Evolutionary conservation across 495 filamentous ascomycete species (phyloP).

Genomic region (Penicillium silybi): DNA sequence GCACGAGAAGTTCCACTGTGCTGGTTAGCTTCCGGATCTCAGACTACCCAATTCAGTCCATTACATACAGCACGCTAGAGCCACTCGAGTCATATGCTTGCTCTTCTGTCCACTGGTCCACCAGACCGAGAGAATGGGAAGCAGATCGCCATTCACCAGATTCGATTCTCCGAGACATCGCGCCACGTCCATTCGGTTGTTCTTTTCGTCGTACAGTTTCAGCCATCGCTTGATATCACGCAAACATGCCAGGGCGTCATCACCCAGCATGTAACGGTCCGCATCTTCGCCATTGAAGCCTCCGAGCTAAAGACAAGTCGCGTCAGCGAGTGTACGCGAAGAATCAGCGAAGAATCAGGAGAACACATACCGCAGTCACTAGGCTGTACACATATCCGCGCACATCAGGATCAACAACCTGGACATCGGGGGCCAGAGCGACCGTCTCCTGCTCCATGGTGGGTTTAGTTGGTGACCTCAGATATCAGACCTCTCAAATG

Average conservation of each 20-base stretch:
- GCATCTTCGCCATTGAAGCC: constrained; percentile 78
- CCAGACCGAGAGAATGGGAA: constrained; percentile 85
- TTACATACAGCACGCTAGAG: constrained; percentile 67
- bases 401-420: constrained; percentile 78
- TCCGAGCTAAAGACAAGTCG: constrained; percentile 60
- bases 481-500: constrained; percentile 17
- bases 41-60: background rate
- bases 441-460: constrained; percentile 42
- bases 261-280: constrained; percentile 81
- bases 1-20: constrained; percentile 81
- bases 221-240: constrained; percentile 94
- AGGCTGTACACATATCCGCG: constrained; percentile 87
- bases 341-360: background rate
- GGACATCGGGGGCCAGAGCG: constrained; percentile 35
- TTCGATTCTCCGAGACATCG: constrained; percentile 91
- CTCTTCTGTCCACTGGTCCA: constrained; percentile 59
- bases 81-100: constrained; percentile 72
- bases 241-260: constrained; percentile 87
- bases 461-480: constrained; percentile 6
- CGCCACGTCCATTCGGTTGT: constrained; percentile 91
- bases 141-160: constrained; percentile 80
- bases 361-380: constrained; percentile 74
- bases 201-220: constrained; percentile 89
- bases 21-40: constrained; percentile 1
- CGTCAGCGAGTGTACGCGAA: constrained; percentile 22